These are phyloP conservation scores for Metarhizium rileyi DNA, from an alignment of 2,329 filamentous ascomycete species.

Conservation along the genomic window DNA sequence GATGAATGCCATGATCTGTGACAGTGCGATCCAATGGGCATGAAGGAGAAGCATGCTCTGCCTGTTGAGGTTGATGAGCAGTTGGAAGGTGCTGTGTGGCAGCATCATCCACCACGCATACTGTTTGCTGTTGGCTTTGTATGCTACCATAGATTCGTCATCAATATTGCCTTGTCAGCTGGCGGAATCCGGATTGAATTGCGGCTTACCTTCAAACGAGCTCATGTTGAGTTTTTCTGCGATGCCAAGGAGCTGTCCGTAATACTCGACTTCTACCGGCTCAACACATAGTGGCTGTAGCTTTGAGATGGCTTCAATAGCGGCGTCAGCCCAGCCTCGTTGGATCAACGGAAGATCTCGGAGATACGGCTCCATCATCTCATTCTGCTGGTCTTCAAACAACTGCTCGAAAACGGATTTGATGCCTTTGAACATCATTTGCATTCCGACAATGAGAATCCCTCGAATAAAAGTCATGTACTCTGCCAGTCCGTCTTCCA, in stretches of 20 bases:
- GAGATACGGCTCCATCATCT: slow-evolving; percentile 35
- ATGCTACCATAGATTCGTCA: too few species aligned
- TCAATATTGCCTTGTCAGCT: too few species aligned
- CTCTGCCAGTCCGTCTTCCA: slow-evolving; percentile 49
- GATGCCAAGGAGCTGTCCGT: slow-evolving; percentile 33
- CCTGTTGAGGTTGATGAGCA: slow-evolving; percentile 36
- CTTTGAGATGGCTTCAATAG: slow-evolving; percentile 30
- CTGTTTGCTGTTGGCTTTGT: slow-evolving; percentile 37
- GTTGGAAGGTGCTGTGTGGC: slow-evolving; percentile 40
- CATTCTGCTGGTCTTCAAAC: slow-evolving; percentile 29
- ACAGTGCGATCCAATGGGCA: slow-evolving; percentile 44
- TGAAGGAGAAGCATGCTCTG: slow-evolving; percentile 38
- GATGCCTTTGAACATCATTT: slow-evolving; percentile 40
- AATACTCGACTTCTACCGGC: slow-evolving; percentile 36
- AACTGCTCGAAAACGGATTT: slow-evolving; percentile 41
- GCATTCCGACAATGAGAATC: slow-evolving; percentile 43
- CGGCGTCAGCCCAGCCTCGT: slow-evolving; percentile 35
- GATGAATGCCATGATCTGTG: slow-evolving; percentile 43
- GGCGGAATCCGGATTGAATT: too few species aligned
- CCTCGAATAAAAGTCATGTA: slow-evolving; percentile 52
- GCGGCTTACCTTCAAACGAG: slow-evolving; percentile 39
- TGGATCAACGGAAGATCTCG: slow-evolving; percentile 34
- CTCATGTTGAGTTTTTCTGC: slow-evolving; percentile 41
- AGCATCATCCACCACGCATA: slow-evolving; percentile 51
- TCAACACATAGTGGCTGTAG: slow-evolving; percentile 34